A percentile compares a stretch with the other conserved stretches of the same genome.
These are phyloP conservation scores for Beta vulgaris DNA, from an alignment of 148 eudicot genomes.

Conservation along the genomic window DNA sequence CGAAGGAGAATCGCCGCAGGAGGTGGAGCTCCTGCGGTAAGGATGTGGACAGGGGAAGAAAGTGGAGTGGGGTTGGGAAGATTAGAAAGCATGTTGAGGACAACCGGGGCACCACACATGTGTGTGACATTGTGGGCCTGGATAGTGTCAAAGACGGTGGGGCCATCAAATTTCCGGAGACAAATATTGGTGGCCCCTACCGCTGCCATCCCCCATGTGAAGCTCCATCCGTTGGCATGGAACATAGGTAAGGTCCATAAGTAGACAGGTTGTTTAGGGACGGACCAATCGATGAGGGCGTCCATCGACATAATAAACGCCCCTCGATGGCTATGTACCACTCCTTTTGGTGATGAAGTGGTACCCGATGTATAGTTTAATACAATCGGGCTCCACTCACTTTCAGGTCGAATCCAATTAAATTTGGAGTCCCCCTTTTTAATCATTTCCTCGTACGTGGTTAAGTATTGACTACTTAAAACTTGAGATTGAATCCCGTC, in stretches of 20 bases:
- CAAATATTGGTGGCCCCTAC: conserved; percentile 46
- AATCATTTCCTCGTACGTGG: conserved; percentile 34
- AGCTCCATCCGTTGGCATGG: conserved; percentile 54
- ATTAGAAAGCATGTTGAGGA: conserved; percentile 30
- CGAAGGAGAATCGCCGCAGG: conserved; percentile 36
- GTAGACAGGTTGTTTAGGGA: conserved; percentile 38
- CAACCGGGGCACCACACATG: conserved; percentile 51
- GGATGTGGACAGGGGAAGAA: conserved; percentile 24
- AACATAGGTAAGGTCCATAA: conserved; percentile 62
- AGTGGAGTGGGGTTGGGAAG: conserved; percentile 21
- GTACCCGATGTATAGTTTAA: conserved; percentile 56
- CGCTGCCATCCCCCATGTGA: conserved; percentile 49
- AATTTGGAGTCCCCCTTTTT: conserved; percentile 33
- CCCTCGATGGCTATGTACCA: conserved; percentile 47
- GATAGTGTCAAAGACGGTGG: conserved; percentile 29
- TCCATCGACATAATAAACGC: conserved; percentile 32
- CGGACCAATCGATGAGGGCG: conserved; percentile 36
- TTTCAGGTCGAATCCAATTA: conserved; percentile 37
- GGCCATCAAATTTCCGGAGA: conserved; percentile 35
- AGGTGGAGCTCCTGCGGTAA: conserved; percentile 48
- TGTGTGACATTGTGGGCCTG: conserved; percentile 38
- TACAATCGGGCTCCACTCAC: conserved; percentile 46
- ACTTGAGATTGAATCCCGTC: not conserved
- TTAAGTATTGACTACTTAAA: not conserved
- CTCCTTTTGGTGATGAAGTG: conserved; percentile 48